Conservation (phyloP, 176 grass and related monocot genomes). For the Eleusine indica region DNA sequence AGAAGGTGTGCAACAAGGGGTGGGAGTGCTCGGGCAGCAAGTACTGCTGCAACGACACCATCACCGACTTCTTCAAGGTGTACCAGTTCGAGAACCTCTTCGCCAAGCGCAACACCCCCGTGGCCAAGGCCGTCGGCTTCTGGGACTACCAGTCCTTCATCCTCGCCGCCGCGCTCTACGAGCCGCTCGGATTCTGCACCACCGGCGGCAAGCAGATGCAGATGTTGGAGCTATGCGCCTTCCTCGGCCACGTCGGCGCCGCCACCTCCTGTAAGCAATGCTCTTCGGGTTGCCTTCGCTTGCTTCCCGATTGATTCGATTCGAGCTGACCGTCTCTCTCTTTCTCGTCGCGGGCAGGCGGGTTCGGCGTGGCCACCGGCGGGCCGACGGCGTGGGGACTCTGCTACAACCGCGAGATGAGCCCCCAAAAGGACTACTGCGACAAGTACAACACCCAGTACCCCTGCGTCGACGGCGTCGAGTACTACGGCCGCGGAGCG, state of each 20-base stretch:
- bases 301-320: neutral
- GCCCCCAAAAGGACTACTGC: conserved; percentile 71
- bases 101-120: conserved; percentile 81
- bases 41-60: conserved; percentile 98
- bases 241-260: conserved; percentile 82
- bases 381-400: conserved; percentile 82
- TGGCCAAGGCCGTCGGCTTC: conserved; percentile 77
- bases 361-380: conserved; percentile 72
- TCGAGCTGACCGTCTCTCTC: neutral
- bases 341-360: conserved; percentile 36
- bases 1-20: conserved; percentile 85
- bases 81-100: conserved; percentile 99
- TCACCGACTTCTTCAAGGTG: conserved; percentile 94
- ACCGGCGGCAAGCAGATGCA: conserved; percentile 81
- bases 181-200: conserved; percentile 90
- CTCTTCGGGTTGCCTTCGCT: neutral
- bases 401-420: conserved; percentile 87
- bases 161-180: conserved; percentile 61
- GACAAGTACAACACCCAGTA: conserved; percentile 54
- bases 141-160: conserved; percentile 99
- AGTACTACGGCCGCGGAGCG: conserved; percentile 90
- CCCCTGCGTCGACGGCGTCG: conserved; percentile 68
- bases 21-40: conserved; percentile 92
- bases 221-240: conserved; percentile 94
- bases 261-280: conserved; percentile 66